Conservation (phyloP, 768 basidiomycete species). For the Clitopilus hobsonii region DNA sequence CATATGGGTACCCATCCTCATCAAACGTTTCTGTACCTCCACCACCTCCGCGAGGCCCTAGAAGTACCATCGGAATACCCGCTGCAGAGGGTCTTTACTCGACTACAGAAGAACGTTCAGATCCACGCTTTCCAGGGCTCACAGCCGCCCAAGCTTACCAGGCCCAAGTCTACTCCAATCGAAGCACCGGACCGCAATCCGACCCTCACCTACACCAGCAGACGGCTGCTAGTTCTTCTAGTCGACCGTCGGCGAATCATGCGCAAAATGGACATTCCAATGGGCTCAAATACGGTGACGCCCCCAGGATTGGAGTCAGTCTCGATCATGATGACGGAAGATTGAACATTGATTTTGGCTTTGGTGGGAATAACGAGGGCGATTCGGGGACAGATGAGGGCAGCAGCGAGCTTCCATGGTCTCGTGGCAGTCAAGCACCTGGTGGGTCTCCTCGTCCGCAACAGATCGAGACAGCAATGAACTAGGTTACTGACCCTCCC, state of each 20-base stretch:
- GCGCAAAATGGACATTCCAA: slow-evolving; percentile 19
- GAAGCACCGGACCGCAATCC: slow-evolving; percentile 25
- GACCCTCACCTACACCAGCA: slow-evolving; percentile 23
- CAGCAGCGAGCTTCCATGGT: slow-evolving; percentile 60
- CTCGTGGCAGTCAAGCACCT: slow-evolving; percentile 31
- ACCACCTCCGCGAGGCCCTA: slow-evolving; percentile 12
- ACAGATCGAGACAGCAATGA: slow-evolving; percentile 1
- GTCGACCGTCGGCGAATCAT: slow-evolving; percentile 15
- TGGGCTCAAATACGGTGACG: slow-evolving; percentile 16
- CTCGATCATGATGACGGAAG: slow-evolving; percentile 54
- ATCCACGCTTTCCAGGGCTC: slow-evolving; percentile 45
- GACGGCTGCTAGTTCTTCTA: slow-evolving; percentile 20
- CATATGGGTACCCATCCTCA: slow-evolving; percentile 9
- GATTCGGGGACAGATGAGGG: slow-evolving; percentile 37
- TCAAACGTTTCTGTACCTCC: slow-evolving; percentile 12
- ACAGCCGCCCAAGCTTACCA: slow-evolving; percentile 82
- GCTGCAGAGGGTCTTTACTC: slow-evolving; percentile 13
- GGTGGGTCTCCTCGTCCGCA: neutral
- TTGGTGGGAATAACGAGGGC: slow-evolving; percentile 25
- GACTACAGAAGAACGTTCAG: slow-evolving; percentile 1
- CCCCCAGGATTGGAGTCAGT: slow-evolving; percentile 32
- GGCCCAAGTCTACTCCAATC: slow-evolving; percentile 60
- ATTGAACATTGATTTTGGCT: slow-evolving; percentile 53
- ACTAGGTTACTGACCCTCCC: slow-evolving; percentile 7
- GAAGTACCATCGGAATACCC: slow-evolving; percentile 11